These are phyloP conservation scores for Tilletia walkeri DNA, from an alignment of 1,284 basidiomycete species.

Conservation along the genomic window DNA sequence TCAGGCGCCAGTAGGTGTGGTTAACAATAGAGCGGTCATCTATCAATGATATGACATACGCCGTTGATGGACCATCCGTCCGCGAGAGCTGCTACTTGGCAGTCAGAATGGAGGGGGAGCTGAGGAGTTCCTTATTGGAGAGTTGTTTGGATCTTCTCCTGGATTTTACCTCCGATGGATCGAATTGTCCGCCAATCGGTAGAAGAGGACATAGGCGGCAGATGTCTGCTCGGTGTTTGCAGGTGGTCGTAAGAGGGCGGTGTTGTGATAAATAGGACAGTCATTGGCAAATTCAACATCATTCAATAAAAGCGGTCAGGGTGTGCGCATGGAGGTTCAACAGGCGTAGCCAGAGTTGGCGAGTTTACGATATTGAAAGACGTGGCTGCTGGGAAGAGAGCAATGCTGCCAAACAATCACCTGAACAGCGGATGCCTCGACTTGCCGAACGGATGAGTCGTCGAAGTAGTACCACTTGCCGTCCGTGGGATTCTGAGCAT, in stretches of 20 bases:
- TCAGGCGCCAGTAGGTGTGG: no score
- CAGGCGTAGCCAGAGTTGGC: constrained; percentile 19
- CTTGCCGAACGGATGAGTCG: constrained; percentile 62
- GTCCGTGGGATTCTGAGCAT: constrained; percentile 79
- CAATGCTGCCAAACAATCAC: not conserved
- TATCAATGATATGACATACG: no score
- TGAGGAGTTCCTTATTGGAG: not conserved
- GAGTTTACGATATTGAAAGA: not conserved
- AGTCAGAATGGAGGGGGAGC: no score
- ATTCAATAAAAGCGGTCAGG: constrained; percentile 21
- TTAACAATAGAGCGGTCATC: no score
- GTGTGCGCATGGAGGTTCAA: not conserved
- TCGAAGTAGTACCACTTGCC: constrained; percentile 97
- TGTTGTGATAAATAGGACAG: not conserved
- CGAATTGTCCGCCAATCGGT: constrained; percentile 76
- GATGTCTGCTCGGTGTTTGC: constrained; percentile 67
- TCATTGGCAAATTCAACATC: not conserved
- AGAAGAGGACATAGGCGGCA: constrained; percentile 93
- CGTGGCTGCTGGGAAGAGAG: no score
- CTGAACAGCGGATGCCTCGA: constrained; percentile 30
- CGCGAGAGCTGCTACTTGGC: no score
- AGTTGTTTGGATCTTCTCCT: constrained; percentile 59
- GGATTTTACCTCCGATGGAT: constrained; percentile 80
- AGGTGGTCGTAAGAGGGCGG: not conserved
- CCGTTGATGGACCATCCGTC: no score